Conservation (phyloP, 2,329 filamentous ascomycete genomes). For the Phaeomoniella chlamydospora region DNA sequence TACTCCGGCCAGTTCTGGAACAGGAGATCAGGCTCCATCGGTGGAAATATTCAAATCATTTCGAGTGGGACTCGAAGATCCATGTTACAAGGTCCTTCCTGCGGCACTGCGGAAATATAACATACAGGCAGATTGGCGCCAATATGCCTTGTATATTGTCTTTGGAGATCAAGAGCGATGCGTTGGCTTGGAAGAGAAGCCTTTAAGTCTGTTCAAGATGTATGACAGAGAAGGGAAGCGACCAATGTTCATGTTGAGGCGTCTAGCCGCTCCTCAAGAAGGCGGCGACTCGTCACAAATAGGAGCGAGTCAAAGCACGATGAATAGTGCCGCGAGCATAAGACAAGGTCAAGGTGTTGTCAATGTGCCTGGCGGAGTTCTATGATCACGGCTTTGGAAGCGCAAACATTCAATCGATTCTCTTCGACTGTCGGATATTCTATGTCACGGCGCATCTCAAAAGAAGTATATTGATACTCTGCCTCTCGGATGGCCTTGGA, state of each 20-base stretch:
- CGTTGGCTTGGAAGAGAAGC: conserved; percentile 80
- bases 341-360: neutral
- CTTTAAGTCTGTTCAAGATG: conserved; percentile 92
- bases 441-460: too few species aligned
- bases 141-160: conserved; percentile 95
- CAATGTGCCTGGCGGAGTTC: neutral
- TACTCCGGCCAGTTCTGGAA: conserved; percentile 1
- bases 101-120: conserved; percentile 96
- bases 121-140: conserved; percentile 93
- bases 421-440: too few species aligned
- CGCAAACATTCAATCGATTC: too few species aligned
- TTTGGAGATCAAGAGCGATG: conserved; percentile 97
- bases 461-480: too few species aligned
- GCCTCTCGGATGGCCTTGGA: too few species aligned
- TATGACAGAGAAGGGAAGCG: conserved; percentile 94
- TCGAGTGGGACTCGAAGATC: conserved; percentile 93
- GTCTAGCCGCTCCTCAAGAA: conserved; percentile 41
- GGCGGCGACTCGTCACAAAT: conserved; percentile 11
- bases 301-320: neutral
- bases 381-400: too few species aligned
- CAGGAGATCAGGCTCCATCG: conserved; percentile 18
- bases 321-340: neutral
- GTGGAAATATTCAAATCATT: conserved; percentile 99
- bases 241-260: conserved; percentile 95
- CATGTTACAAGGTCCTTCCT: conserved; percentile 91